Percentiles rank a stretch among this genome's conserved stretches.
Evolutionary conservation across 495 filamentous ascomycete genomes (phyloP).

Genomic region (Penicillium cosmopolitanum): DNA sequence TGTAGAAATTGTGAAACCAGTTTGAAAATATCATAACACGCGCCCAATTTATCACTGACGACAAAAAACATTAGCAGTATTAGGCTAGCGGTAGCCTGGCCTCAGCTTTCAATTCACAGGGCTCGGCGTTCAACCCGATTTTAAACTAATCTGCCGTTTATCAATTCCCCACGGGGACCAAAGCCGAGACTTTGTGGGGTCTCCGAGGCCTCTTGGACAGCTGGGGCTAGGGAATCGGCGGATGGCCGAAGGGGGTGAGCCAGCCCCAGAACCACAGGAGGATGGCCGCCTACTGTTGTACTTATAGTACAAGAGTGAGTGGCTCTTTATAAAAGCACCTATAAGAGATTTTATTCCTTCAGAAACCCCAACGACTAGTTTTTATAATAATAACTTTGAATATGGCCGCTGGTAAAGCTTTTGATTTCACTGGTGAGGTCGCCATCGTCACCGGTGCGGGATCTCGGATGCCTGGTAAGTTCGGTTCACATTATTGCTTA

Average conservation of each 20-base stretch:
- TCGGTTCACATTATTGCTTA: background rate
- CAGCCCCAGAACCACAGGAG: background rate
- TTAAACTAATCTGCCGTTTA: too few relatives aligned
- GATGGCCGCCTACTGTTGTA: background rate
- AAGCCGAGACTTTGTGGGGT: background rate
- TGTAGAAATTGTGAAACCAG: too few relatives aligned
- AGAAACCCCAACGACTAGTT: background rate
- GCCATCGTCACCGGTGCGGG: constrained; percentile 17
- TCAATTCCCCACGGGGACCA: too few relatives aligned
- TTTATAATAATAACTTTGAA: background rate
- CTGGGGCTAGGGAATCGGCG: background rate
- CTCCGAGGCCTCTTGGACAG: background rate
- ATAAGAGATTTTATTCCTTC: background rate
- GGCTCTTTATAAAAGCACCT: background rate
- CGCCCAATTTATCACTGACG: too few relatives aligned
- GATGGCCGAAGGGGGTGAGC: background rate
- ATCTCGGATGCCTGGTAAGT: constrained; percentile 12
- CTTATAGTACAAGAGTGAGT: background rate
- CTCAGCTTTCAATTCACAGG: too few relatives aligned
- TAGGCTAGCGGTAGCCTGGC: too few relatives aligned
- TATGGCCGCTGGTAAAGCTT: background rate
- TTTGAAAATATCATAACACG: too few relatives aligned
- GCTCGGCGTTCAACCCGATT: too few relatives aligned
- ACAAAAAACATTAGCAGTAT: too few relatives aligned
- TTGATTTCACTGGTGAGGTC: constrained; percentile 12